These are phyloP conservation scores for Zychaea mexicana DNA, from an alignment of 371 early-diverging fungal genomes.

Conservation along the genomic window DNA sequence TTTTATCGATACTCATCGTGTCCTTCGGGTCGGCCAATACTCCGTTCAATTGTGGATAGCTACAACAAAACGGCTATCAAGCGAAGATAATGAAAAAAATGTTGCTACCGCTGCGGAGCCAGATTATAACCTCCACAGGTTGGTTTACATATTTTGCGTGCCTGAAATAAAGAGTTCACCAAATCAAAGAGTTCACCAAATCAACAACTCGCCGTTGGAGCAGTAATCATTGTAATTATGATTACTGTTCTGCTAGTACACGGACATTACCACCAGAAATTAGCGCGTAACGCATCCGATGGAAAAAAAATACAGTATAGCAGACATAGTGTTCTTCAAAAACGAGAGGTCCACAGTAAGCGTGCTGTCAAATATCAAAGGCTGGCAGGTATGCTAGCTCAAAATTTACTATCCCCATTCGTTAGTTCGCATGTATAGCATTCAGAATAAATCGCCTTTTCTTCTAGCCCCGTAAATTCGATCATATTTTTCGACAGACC, in stretches of 20 bases:
- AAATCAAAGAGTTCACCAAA: not conserved
- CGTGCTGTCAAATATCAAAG: not conserved
- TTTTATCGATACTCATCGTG: not conserved
- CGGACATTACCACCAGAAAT: not conserved
- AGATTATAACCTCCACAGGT: not conserved
- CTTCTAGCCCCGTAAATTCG: not conserved
- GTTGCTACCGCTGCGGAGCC: not conserved
- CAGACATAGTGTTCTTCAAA: not conserved
- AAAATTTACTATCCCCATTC: not conserved
- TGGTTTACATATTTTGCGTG: not conserved
- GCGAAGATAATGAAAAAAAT: not conserved
- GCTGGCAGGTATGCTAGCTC: not conserved
- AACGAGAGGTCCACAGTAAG: not conserved
- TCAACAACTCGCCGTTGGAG: no score
- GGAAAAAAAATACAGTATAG: not conserved
- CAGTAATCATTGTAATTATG: no score
- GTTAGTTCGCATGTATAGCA: no score
- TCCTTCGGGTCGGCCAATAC: not conserved
- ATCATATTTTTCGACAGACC: not conserved
- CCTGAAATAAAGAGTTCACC: not conserved
- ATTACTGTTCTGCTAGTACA: not conserved
- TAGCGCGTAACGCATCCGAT: not conserved
- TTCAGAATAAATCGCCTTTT: no score
- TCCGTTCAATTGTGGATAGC: conserved; percentile 3
- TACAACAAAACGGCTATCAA: not conserved